These are phyloP conservation scores for Backusella tuberculispora DNA, from an alignment of 192 early-diverging fungal genomes.

Conservation along the genomic window DNA sequence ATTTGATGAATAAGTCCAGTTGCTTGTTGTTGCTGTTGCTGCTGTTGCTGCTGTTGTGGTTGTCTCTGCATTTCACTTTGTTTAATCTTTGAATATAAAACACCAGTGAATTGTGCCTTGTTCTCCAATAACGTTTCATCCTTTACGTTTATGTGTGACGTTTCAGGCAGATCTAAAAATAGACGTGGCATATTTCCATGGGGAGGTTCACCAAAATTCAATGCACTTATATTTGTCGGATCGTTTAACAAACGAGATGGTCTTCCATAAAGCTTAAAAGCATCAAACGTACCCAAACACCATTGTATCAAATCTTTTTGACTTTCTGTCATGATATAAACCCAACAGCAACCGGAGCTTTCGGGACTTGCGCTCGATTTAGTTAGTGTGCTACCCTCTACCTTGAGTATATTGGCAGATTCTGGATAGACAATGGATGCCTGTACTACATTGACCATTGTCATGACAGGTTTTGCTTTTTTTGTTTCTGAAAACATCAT, in stretches of 20 bases:
- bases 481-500: constrained; percentile 55
- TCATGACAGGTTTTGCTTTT: constrained; percentile 58
- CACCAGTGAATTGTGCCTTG: constrained; percentile 12
- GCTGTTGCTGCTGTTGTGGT: background rate
- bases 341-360: background rate
- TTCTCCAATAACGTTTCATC: constrained; percentile 16
- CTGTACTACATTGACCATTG: constrained; percentile 57
- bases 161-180: constrained; percentile 37
- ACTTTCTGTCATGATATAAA: constrained; percentile 37
- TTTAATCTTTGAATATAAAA: constrained; percentile 11
- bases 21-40: background rate
- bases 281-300: constrained; percentile 45
- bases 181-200: constrained; percentile 24
- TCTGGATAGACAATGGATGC: constrained; percentile 63
- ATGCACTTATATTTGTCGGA: constrained; percentile 21
- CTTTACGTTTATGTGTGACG: constrained; percentile 14
- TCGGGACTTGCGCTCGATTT: constrained; percentile 1
- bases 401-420: constrained; percentile 40
- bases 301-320: constrained; percentile 46
- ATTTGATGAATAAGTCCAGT: constrained; percentile 8
- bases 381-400: constrained; percentile 41
- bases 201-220: constrained; percentile 31
- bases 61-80: background rate
- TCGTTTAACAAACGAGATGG: constrained; percentile 43
- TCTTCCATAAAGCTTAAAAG: constrained; percentile 53